These are phyloP conservation scores for Sporothrix brasiliensis DNA, from an alignment of 2,329 filamentous ascomycete species.

Conservation along the genomic window DNA sequence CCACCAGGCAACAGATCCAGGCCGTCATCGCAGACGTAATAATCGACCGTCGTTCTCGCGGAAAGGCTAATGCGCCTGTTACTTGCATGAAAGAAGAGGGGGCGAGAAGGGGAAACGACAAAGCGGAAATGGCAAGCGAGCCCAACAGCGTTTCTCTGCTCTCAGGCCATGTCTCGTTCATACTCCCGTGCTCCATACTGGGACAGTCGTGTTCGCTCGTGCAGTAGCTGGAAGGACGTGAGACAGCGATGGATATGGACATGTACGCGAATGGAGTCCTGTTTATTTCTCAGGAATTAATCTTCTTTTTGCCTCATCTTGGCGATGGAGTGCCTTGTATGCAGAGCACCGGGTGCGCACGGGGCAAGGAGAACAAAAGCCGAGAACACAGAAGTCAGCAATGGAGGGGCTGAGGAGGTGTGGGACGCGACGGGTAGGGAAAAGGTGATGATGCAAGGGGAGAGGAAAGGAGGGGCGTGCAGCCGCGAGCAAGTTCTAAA, in stretches of 20 bases:
- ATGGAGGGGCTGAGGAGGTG: conserved; percentile 8
- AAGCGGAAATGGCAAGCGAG: conserved; percentile 6
- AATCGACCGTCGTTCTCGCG: neutral
- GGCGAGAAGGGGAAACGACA: neutral
- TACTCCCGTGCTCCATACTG: neutral
- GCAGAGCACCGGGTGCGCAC: neutral
- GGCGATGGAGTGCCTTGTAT: conserved; percentile 6
- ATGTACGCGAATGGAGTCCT: conserved; percentile 5
- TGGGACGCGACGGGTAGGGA: neutral
- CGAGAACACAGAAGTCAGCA: neutral
- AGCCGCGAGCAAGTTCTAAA: neutral
- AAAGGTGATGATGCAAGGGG: conserved; percentile 17
- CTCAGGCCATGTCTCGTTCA: neutral
- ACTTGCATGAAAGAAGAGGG: conserved; percentile 7
- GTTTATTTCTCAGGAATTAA: neutral
- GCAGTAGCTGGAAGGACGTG: conserved; percentile 13
- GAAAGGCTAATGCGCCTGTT: conserved; percentile 17
- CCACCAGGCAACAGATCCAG: too few species aligned
- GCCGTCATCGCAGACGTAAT: too few species aligned
- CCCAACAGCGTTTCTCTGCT: neutral
- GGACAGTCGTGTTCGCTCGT: neutral
- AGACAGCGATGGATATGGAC: conserved; percentile 15
- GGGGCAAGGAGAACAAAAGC: conserved; percentile 22
- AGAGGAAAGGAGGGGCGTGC: neutral
- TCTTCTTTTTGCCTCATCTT: neutral